Base-by-base conservation (phyloP, 2,329 filamentous ascomycete species). In the Fonsecaea nubica region DNA sequence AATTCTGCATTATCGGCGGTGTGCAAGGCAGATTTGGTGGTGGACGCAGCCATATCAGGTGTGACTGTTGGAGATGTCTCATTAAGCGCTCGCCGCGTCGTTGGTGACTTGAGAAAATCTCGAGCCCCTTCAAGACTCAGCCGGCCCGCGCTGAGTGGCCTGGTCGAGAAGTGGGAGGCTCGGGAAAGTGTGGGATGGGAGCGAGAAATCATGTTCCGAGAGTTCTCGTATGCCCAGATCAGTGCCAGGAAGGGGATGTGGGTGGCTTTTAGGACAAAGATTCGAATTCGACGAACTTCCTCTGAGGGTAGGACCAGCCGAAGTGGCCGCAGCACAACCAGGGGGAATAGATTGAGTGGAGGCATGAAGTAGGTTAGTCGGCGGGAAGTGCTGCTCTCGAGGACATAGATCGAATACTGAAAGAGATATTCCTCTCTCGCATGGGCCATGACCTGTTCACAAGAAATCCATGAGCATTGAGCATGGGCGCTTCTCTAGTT, bases 351-450 rank as follows among this genome's bases (percentile, higher is more conserved):
- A 72, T 89, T 89, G 85, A 82, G 71, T 35, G 81, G 81, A 55
- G 80, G 80, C 73, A 82, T 76, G 70, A 82, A 82, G 69, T 82
- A 81, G 33, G 80, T 82, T 62, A 82, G 71, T 62, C 81, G 76
- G 40, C 79, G 75, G 62, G 80, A 81, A 65, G 81, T 82, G 59
- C 78, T 81, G 69, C 79, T 80, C 72, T 82, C 78, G 56, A 80
- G 72, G 18, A 81, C 79, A 64, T 81, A 80, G 68, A 81, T 78
- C 25, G 78, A 80, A 62, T 80, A 72, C 64, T 86, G 83, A 73
- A 85, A 88, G 32, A 87, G 80, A 74, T 88, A 88, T 74, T 88
- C 86, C 72, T 88, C 85, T 72, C 85, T 81, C 45, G 86, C 85
- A 79, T 87, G 85, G 64, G 85, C 82, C 76, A 88, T 83, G 62